Base-by-base conservation (phyloP, 768 basidiomycete species). In the Termitomyces sp. region DNA sequence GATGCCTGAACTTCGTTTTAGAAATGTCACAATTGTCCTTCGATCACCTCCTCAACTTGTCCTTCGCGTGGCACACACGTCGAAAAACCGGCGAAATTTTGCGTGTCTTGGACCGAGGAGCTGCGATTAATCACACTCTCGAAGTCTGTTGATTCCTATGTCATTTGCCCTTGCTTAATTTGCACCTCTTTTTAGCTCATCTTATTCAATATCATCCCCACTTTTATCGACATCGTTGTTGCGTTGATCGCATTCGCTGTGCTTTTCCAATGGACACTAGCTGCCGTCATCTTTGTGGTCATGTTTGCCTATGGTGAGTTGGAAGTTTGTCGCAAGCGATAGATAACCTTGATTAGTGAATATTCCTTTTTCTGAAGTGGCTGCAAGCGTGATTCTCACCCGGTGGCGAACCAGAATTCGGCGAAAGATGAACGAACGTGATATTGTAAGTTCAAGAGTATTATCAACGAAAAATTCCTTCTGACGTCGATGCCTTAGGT, bases 21-120 rank as follows among this genome's bases (percentile, higher is more conserved):
- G 90, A 92, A 71, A 95, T 96, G 92, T 88, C 87, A 1, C 80
- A 85, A 64, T 76, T 95, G 52, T 89, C 92, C 10, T 92, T 90
- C 72, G 84, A 94, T 58, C 95, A 96, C 65, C 73, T 97, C 2
- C 78, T 98, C 10, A 90, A 92, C 59, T 82, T 98, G 4, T 91
- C 90, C 1, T 85, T 95, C 61, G 81, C 87, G 5, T 93, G 88
- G 81, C 92, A 89, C 67, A 89, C 83, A 5, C 87, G 81, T 54
- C 80, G 86, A 47, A 94, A 90, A 75, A 92, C 93, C 2, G 94
- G 92, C 27, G 92, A 95, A 66, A 79, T 93, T 10, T 77, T 94
- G 12, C 82, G 89, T 21, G 90, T 94, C 46, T 77, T 93, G 23
- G 88, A 90, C 62, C 84, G 92, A 54, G 90, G 92, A 4, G 87